phyloP scores from a whole-genome alignment of 2,329 filamentous ascomycete genomes.

The Stemphylium lycopersici region DNA sequence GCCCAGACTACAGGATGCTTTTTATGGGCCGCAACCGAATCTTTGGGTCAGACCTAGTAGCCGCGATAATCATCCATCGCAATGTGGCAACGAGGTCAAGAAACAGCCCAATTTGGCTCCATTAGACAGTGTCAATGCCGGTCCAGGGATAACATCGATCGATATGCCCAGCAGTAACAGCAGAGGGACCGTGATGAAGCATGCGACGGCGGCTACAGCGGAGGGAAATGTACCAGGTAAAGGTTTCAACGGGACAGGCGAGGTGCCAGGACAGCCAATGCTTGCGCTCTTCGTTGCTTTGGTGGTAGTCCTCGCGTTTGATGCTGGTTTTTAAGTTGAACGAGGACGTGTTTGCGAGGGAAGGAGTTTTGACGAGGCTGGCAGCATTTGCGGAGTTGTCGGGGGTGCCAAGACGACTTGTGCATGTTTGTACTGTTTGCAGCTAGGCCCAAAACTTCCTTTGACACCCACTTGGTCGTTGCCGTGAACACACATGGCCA shows the following conservation, averaged over 20 bases:
- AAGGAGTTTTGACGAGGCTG: neutral
- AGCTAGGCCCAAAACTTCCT: conserved; percentile 14
- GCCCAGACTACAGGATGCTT: conserved; percentile 60
- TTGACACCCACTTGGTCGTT: neutral
- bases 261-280: neutral
- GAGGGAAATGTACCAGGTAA: conserved; percentile 3
- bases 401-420: conserved; percentile 29
- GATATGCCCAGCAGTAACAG: conserved; percentile 68
- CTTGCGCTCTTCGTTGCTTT: neutral
- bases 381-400: conserved; percentile 26
- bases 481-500: neutral
- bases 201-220: conserved; percentile 19
- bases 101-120: conserved; percentile 70
- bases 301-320: neutral
- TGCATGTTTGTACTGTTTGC: conserved; percentile 18
- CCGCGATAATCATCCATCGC: conserved; percentile 43
- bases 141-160: conserved; percentile 68
- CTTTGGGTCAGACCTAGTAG: conserved; percentile 63
- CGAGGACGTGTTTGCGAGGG: too few relatives aligned
- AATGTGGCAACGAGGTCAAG: conserved; percentile 64
- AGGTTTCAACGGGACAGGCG: neutral
- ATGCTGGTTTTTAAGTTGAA: neutral
- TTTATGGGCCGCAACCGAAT: conserved; percentile 67
- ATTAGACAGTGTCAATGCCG: conserved; percentile 79
- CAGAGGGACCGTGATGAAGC: conserved; percentile 52